Conservation (phyloP, 2,329 filamentous ascomycete genomes). For the Penicillium sp. region DNA sequence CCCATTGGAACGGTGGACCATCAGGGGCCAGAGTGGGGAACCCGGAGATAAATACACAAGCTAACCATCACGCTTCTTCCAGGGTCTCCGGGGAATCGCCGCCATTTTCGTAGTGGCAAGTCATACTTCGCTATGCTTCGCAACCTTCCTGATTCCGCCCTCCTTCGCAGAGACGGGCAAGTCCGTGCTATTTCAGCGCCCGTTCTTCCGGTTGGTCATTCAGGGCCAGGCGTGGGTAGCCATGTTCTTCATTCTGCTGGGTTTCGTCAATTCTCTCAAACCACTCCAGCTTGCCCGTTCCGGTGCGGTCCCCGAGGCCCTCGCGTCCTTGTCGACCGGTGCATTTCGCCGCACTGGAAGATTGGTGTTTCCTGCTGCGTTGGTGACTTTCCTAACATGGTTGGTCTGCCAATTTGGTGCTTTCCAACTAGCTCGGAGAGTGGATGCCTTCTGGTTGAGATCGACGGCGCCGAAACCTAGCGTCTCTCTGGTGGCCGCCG, state of each 20-base stretch:
- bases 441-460: constrained; percentile 64
- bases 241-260: constrained; percentile 68
- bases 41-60: not conserved
- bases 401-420: constrained; percentile 60
- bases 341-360: constrained; percentile 63
- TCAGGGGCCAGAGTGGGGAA: too few species aligned
- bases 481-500: constrained; percentile 45
- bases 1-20: too few species aligned
- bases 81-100: constrained; percentile 62
- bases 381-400: constrained; percentile 62
- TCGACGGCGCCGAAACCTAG: constrained; percentile 53
- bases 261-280: constrained; percentile 67
- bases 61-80: constrained; percentile 1
- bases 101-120: constrained; percentile 61
- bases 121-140: constrained; percentile 58
- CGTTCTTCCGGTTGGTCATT: constrained; percentile 62
- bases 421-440: constrained; percentile 59
- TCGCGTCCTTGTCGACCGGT: constrained; percentile 59
- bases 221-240: constrained; percentile 69
- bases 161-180: constrained; percentile 49
- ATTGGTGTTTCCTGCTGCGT: constrained; percentile 61
- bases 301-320: constrained; percentile 59
- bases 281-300: constrained; percentile 60
- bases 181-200: constrained; percentile 60
- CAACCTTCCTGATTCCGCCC: constrained; percentile 55